Percentiles rank a stretch among this genome's conserved stretches.
Evolutionary conservation across 2,329 filamentous ascomycete genomes (phyloP).

Genomic region (Pezicula radicicola): DNA sequence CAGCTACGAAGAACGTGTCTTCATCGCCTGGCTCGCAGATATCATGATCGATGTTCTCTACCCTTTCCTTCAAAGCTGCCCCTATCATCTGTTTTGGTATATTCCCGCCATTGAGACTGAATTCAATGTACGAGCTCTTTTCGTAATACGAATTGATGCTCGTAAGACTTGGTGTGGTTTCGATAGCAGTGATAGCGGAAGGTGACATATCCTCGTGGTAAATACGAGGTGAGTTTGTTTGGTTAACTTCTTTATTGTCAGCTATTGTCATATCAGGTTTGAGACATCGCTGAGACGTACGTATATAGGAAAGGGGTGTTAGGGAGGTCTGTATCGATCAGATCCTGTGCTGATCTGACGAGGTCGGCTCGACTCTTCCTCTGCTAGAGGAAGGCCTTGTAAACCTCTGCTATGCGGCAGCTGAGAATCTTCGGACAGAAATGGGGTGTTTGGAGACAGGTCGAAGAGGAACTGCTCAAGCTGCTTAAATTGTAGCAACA

Average conservation of each 20-base stretch:
- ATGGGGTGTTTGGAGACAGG: constrained; percentile 44
- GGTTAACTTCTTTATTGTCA: neutral
- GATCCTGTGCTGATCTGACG: constrained; percentile 87
- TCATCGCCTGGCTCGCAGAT: constrained; percentile 89
- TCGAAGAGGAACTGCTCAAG: constrained; percentile 50
- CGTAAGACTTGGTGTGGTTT: constrained; percentile 31
- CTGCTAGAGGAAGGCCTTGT: constrained; percentile 98
- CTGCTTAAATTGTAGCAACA: constrained; percentile 44
- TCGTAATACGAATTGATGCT: constrained; percentile 26
- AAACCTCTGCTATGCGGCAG: constrained; percentile 99
- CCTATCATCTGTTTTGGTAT: constrained; percentile 78
- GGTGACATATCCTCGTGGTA: constrained; percentile 57
- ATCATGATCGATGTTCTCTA: constrained; percentile 81
- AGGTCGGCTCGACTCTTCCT: constrained; percentile 99
- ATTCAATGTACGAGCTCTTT: constrained; percentile 22
- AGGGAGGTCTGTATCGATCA: constrained; percentile 93
- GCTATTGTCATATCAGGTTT: neutral
- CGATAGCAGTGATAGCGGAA: constrained; percentile 57
- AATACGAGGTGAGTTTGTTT: constrained; percentile 15
- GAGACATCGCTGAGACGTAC: constrained; percentile 10
- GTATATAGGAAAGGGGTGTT: constrained; percentile 51
- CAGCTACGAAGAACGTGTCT: constrained; percentile 97
- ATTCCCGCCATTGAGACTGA: constrained; percentile 22
- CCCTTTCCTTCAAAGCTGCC: constrained; percentile 80
- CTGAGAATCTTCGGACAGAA: constrained; percentile 67